Evolutionary conservation across 129 eudicot genomes (phyloP).

Genomic region (Silybum marianum): DNA sequence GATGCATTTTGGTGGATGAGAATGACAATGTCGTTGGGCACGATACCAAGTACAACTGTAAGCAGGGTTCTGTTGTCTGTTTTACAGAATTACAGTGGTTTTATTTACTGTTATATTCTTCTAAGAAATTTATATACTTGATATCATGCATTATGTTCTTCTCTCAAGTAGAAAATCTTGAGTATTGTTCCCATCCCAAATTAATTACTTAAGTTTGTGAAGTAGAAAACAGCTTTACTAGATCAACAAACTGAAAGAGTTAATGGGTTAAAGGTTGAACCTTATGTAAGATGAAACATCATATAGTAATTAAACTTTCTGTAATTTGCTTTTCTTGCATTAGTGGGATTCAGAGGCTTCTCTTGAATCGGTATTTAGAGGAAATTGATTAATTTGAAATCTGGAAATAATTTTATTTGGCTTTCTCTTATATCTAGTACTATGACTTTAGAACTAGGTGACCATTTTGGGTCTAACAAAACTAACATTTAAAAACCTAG

Average conservation of each 20-base stretch:
- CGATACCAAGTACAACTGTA: conserved; percentile 86
- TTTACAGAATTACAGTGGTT: not conserved
- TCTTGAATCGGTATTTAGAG: not conserved
- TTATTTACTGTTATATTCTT: not conserved
- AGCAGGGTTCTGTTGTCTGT: conserved; percentile 29
- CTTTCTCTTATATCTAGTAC: too few relatives aligned
- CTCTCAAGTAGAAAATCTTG: not conserved
- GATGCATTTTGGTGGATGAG: conserved; percentile 94
- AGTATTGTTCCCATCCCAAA: not conserved
- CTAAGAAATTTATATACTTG: not conserved
- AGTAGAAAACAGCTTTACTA: not conserved
- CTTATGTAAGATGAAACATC: not conserved
- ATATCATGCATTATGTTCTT: not conserved
- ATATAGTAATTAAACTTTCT: not conserved
- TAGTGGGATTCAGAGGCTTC: not conserved
- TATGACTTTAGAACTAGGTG: not conserved
- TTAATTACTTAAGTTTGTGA: not conserved
- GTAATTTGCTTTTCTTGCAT: not conserved
- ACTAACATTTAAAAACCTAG: not conserved
- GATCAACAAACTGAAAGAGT: not conserved
- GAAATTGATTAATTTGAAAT: not conserved
- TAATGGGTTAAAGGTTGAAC: not conserved
- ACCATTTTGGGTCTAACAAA: not conserved
- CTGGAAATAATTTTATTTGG: too few relatives aligned
- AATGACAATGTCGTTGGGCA: conserved; percentile 80